Evolutionary conservation across 2,329 filamentous ascomycete species (phyloP).

Genomic region (Monosporascus sp.): DNA sequence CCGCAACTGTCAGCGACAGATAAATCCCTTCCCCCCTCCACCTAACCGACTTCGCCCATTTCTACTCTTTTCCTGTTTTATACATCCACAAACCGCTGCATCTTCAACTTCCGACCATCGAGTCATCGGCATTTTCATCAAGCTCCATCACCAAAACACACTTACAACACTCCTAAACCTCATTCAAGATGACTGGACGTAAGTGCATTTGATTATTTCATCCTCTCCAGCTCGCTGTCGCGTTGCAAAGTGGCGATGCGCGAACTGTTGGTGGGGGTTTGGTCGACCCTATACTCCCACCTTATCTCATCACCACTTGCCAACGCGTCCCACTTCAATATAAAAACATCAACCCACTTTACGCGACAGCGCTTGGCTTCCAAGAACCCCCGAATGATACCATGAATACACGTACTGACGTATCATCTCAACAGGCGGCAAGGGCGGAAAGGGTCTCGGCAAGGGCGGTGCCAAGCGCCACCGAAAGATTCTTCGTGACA

Average conservation of each 20-base stretch:
- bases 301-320: background rate
- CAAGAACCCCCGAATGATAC: background rate
- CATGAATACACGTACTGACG: constrained; percentile 35
- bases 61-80: constrained; percentile 18
- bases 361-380: constrained; percentile 5
- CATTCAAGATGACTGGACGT: constrained; percentile 67
- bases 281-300: constrained; percentile 13
- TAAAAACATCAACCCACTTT: constrained; percentile 3
- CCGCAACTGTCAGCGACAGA: constrained; percentile 15
- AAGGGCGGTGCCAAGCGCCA: constrained; percentile 99
- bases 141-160: constrained; percentile 24
- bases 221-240: constrained; percentile 11
- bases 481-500: constrained; percentile 98
- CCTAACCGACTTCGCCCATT: constrained; percentile 8
- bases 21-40: constrained; percentile 16
- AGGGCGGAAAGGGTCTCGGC: constrained; percentile 95
- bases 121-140: constrained; percentile 20
- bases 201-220: constrained; percentile 38
- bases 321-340: constrained; percentile 25
- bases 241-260: constrained; percentile 4
- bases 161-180: constrained; percentile 21
- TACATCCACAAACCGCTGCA: constrained; percentile 24
- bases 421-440: constrained; percentile 61
- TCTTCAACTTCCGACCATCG: constrained; percentile 20
- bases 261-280: constrained; percentile 15